A percentile compares a stretch with the other conserved stretches of the same genome.
phyloP scores from a whole-genome alignment of 2,329 filamentous ascomycete genomes.

The Alternaria angustiovoidea region DNA sequence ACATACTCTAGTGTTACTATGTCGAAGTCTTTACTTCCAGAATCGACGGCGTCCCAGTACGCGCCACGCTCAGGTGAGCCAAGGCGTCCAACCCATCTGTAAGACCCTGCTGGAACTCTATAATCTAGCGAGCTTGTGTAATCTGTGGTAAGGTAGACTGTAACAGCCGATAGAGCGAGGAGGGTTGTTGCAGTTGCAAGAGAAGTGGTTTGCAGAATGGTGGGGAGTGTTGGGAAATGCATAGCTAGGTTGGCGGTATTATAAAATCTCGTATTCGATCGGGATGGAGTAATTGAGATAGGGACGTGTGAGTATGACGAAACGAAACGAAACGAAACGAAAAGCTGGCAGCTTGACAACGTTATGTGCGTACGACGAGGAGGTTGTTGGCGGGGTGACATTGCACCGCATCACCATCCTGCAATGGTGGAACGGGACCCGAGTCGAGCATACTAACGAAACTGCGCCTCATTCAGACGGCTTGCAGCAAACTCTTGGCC shows the following conservation, averaged over 20 bases:
- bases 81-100: background rate
- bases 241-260: background rate
- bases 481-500: background rate
- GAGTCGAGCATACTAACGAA: background rate
- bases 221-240: background rate
- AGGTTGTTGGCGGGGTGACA: background rate
- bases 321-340: background rate
- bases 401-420: background rate
- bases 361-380: background rate
- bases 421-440: background rate
- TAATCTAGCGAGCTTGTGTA: background rate
- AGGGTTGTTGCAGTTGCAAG: background rate
- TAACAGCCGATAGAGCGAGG: background rate
- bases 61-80: background rate
- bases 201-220: background rate
- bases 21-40: background rate
- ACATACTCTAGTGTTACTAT: background rate
- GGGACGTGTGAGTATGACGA: too few relatives aligned
- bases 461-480: background rate
- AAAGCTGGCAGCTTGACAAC: background rate
- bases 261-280: too few relatives aligned
- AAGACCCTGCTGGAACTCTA: background rate
- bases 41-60: background rate
- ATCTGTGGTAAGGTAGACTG: background rate
- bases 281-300: background rate